These are phyloP conservation scores for Trametes cinnabarina DNA, from an alignment of 768 basidiomycete genomes.

Conservation along the genomic window DNA sequence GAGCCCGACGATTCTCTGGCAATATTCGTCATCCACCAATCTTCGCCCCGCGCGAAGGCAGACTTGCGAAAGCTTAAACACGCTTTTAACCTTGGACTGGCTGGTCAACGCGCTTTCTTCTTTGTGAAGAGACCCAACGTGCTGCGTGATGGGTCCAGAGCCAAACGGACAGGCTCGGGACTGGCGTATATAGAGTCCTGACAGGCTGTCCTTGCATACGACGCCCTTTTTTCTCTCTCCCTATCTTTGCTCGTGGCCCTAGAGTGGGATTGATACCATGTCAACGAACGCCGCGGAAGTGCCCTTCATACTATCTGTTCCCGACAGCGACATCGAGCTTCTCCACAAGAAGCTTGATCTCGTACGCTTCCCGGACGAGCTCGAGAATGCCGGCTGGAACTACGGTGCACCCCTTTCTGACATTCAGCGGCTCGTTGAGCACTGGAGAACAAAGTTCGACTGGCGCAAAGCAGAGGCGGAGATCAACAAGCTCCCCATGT, in stretches of 20 bases:
- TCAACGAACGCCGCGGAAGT: slow-evolving; percentile 7
- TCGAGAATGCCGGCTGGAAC: slow-evolving; percentile 24
- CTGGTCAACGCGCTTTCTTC: no score
- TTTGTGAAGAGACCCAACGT: no score
- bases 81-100: no score
- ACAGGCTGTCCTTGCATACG: no score
- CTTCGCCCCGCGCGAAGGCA: no score
- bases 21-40: no score
- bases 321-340: slow-evolving; percentile 22
- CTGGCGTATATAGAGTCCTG: no score
- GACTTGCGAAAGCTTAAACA: no score
- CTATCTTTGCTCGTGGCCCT: background rate
- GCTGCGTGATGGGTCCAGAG: no score
- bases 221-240: background rate
- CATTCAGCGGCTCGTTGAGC: slow-evolving; percentile 44
- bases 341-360: slow-evolving; percentile 27
- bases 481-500: slow-evolving; percentile 58
- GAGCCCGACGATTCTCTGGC: no score
- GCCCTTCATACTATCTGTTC: slow-evolving; percentile 25
- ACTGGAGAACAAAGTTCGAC: slow-evolving; percentile 54
- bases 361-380: slow-evolving; percentile 29
- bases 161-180: no score
- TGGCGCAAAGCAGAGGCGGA: slow-evolving; percentile 52
- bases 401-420: slow-evolving; percentile 44
- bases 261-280: background rate